These are phyloP conservation scores for Stachybotrys echinatus DNA, from an alignment of 2,329 filamentous ascomycete species.

Conservation along the genomic window DNA sequence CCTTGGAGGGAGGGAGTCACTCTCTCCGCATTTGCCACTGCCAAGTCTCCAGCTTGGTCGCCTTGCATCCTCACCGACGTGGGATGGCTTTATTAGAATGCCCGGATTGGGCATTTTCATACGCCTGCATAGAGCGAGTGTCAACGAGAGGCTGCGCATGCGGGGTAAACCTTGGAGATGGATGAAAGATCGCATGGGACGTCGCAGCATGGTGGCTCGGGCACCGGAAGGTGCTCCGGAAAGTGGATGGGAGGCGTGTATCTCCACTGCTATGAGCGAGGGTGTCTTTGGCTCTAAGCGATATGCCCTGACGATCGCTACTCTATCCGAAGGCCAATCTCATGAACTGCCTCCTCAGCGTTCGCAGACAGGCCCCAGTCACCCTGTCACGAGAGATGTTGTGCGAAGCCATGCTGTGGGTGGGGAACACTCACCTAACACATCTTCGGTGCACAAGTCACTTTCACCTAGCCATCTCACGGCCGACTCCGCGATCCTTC, in stretches of 20 bases:
- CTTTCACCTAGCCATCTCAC: too few species aligned
- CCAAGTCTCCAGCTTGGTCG: neutral
- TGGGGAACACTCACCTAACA: too few species aligned
- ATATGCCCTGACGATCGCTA: neutral
- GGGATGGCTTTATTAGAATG: neutral
- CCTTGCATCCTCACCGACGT: neutral
- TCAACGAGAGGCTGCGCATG: neutral
- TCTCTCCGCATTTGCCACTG: neutral
- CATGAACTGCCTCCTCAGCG: too few species aligned
- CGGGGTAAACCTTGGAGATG: neutral
- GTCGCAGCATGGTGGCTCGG: neutral
- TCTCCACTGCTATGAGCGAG: neutral
- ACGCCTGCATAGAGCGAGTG: neutral
- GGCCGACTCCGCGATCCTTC: too few species aligned
- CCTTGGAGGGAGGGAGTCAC: neutral
- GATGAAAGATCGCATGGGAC: neutral
- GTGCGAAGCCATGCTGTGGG: too few species aligned
- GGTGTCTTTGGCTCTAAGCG: neutral
- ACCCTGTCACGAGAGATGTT: too few species aligned
- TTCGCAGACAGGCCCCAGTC: too few species aligned
- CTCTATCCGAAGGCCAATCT: too few species aligned
- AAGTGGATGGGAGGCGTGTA: neutral
- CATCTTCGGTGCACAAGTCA: too few species aligned
- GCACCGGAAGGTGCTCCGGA: neutral
- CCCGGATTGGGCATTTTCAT: neutral